Percentiles rank a stretch among this genome's conserved stretches.
These are phyloP conservation scores for Pythium folliculosum DNA, from an alignment of 352 stramenopile species.

Conservation along the genomic window DNA sequence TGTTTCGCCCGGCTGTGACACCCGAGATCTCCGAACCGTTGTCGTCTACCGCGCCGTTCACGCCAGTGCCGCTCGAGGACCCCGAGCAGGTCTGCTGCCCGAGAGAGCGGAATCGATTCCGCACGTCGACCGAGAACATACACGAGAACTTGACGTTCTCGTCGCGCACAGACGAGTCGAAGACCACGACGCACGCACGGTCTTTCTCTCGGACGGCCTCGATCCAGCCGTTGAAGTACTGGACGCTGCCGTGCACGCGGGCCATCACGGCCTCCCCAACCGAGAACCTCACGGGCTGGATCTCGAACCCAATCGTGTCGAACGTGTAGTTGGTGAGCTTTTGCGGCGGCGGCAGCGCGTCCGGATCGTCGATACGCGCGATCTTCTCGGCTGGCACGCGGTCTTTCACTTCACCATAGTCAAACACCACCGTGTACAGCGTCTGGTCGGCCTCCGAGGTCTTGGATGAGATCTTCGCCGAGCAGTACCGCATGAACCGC, in stretches of 20 bases:
- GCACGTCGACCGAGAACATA: slow-evolving; percentile 68
- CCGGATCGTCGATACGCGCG: slow-evolving; percentile 47
- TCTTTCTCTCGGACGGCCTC: slow-evolving; percentile 60
- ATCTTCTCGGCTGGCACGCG: slow-evolving; percentile 57
- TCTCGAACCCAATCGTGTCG: slow-evolving; percentile 76
- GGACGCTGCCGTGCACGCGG: slow-evolving; percentile 49
- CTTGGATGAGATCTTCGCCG: slow-evolving; percentile 27
- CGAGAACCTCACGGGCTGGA: slow-evolving; percentile 48
- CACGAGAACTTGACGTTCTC: slow-evolving; percentile 58
- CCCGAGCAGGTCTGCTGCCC: slow-evolving; percentile 35
- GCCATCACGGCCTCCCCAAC: slow-evolving; percentile 67
- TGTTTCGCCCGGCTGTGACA: neutral
- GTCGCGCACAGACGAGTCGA: slow-evolving; percentile 73
- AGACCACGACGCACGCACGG: slow-evolving; percentile 59
- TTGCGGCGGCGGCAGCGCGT: slow-evolving; percentile 58
- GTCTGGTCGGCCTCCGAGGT: slow-evolving; percentile 11
- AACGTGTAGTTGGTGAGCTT: slow-evolving; percentile 79
- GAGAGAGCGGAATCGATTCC: slow-evolving; percentile 43
- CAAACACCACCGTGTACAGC: slow-evolving; percentile 64
- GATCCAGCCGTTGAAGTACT: slow-evolving; percentile 65
- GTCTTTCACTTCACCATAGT: slow-evolving; percentile 66
- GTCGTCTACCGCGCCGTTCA: slow-evolving; percentile 22
- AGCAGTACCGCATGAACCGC: slow-evolving; percentile 66
- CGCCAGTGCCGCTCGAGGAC: slow-evolving; percentile 39
- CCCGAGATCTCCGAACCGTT: slow-evolving; percentile 24